Conservation (phyloP, 2,329 filamentous ascomycete species). For the Laburnicola sp. region DNA sequence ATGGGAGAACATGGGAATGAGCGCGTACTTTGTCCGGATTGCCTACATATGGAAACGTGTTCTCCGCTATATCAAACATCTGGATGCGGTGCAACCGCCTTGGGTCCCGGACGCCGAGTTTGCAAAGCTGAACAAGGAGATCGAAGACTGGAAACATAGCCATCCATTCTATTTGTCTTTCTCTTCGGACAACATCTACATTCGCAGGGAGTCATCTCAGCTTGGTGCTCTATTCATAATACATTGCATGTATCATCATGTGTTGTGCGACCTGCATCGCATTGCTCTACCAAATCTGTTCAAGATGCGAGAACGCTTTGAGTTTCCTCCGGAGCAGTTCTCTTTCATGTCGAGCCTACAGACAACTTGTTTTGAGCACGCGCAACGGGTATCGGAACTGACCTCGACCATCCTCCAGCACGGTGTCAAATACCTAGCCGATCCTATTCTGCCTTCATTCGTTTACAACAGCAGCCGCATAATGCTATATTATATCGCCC, state of each 20-base stretch:
- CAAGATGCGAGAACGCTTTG: constrained; percentile 35
- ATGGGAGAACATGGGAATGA: constrained; percentile 37
- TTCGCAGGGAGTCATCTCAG: constrained; percentile 38
- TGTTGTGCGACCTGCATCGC: constrained; percentile 37
- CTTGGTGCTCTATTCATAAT: constrained; percentile 38
- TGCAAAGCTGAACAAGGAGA: constrained; percentile 27
- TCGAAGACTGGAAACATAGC: constrained; percentile 34
- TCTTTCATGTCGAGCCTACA: constrained; percentile 32
- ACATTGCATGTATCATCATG: constrained; percentile 42
- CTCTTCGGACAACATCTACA: constrained; percentile 41
- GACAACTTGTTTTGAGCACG: constrained; percentile 36
- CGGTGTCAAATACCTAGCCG: constrained; percentile 38
- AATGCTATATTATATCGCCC: constrained; percentile 40
- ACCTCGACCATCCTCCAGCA: constrained; percentile 35
- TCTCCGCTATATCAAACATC: constrained; percentile 37
- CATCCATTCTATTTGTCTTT: constrained; percentile 38
- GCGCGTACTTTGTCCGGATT: constrained; percentile 38
- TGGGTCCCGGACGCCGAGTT: constrained; percentile 37
- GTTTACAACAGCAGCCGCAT: constrained; percentile 41
- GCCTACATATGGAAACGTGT: constrained; percentile 39
- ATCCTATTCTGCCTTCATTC: constrained; percentile 38
- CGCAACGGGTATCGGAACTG: constrained; percentile 34
- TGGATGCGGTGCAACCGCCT: constrained; percentile 37
- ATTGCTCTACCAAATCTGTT: constrained; percentile 38
- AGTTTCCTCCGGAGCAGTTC: constrained; percentile 31